Evolutionary conservation across 441 rosid genomes (phyloP), one percentile per base, ranked within the genome.

Genomic region (Manihot esculenta): DNA sequence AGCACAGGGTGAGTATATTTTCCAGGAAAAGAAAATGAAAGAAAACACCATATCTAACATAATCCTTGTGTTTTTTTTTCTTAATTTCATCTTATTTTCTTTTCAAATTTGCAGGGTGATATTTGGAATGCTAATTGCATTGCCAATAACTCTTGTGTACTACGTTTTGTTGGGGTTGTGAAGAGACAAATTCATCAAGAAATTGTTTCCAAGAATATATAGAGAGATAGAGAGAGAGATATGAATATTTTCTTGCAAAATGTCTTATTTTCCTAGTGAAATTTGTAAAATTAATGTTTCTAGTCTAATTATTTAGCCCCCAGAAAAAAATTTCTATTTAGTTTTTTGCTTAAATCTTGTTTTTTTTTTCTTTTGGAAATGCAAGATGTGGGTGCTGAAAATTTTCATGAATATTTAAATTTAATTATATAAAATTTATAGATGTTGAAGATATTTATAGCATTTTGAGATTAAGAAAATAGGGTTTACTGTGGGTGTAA

Each of bases 81-180:
- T 0, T 10, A n/a, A 53, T 23, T 7, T 54, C 10, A 15, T 7
- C 33, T 67, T 13, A 11, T 55, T 4, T 35, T 35, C 3, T 7
- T 30, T 65, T 35, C 24, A 27, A 20, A 27, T 55, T 66, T 42
- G 72, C 85, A 89, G 95, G 15, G 95, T 89, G 21, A 89, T 89
- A 73, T 89, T 89, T 66, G 95, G 95, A 73, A 89, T 89, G 95
- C 83, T 86, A 54, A 81, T 89, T 53, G 95, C 95, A 17, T 73
- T 89, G 82, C 95, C 95, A 11, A 86, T 89, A 51, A 87, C 95
- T 1, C 92, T 89, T 18, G 89, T 85, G 58, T 89, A 89, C 86
- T 89, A 89, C 89, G 83, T 89, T 73, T 70, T 87, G 44, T 10
- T 87, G 86, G 95, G 91, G 42, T 64, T 89, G 73, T 86, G 79